Evolutionary conservation across 768 basidiomycete genomes (phyloP).

Genomic region (Ephemerocybe angulata): DNA sequence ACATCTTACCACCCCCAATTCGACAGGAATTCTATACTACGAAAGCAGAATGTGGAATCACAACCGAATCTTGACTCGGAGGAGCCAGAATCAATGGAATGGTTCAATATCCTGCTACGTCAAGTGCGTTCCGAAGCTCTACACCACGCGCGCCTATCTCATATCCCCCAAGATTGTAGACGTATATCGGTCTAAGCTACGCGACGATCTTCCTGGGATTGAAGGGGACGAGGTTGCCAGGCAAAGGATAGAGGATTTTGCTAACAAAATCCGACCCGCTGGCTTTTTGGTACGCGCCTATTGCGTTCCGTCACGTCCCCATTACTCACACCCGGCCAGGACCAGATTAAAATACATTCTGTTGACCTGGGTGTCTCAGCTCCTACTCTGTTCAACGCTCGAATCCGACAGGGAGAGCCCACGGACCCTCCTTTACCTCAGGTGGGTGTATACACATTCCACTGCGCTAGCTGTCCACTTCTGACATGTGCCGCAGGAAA

Average conservation of each 20-base stretch:
- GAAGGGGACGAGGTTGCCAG: conserved; percentile 86
- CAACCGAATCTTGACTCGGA: conserved; percentile 21
- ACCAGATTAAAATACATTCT: conserved; percentile 81
- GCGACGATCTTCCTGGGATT: conserved; percentile 61
- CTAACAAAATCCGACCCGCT: conserved; percentile 71
- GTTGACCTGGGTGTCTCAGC: conserved; percentile 80
- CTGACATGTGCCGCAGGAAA: conserved; percentile 46
- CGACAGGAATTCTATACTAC: conserved; percentile 43
- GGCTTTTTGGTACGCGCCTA: conserved; percentile 56
- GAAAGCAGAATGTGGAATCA: conserved; percentile 30
- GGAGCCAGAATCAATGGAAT: conserved; percentile 72
- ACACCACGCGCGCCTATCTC: conserved; percentile 5
- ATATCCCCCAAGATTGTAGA: conserved; percentile 50
- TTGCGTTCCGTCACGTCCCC: conserved; percentile 1
- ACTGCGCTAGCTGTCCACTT: conserved; percentile 5
- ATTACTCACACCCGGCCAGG: conserved; percentile 41
- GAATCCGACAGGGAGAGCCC: conserved; percentile 29
- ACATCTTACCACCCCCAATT: conserved; percentile 58
- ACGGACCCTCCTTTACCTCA: conserved; percentile 15
- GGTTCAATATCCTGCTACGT: conserved; percentile 83
- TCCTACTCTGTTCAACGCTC: conserved; percentile 72
- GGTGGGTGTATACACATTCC: conserved; percentile 6
- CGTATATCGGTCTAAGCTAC: conserved; percentile 73
- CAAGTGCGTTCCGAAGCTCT: conserved; percentile 50
- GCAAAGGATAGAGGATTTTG: conserved; percentile 71